Conservation (phyloP, 768 basidiomycete genomes). For the Suillus weaverae region DNA sequence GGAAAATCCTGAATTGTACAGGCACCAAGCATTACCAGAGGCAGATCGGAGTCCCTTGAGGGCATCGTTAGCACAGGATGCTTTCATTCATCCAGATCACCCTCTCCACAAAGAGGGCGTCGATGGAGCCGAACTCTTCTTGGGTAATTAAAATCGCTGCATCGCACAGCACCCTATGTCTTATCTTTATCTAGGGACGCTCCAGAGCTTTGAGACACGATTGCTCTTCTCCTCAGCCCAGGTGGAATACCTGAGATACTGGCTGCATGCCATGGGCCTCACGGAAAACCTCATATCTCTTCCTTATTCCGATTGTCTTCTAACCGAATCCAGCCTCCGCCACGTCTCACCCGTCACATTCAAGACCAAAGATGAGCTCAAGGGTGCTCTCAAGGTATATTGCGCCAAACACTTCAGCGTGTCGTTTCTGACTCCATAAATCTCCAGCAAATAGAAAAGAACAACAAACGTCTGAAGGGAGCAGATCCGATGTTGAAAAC, state of each 20-base stretch:
- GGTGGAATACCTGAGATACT: slow-evolving; percentile 83
- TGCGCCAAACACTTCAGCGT: not conserved
- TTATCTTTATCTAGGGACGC: slow-evolving; percentile 48
- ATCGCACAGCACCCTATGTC: not conserved
- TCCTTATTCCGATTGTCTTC: slow-evolving; percentile 76
- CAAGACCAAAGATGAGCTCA: slow-evolving; percentile 52
- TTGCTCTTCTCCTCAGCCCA: slow-evolving; percentile 81
- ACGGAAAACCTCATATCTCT: slow-evolving; percentile 66
- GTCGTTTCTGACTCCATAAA: slow-evolving; percentile 1
- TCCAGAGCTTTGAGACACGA: slow-evolving; percentile 72
- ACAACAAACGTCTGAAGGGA: slow-evolving; percentile 75
- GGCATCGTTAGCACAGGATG: slow-evolving; percentile 70
- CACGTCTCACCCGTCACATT: slow-evolving; percentile 61
- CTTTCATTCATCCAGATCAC: slow-evolving; percentile 68
- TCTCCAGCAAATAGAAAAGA: slow-evolving; percentile 69
- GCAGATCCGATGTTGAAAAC: slow-evolving; percentile 52
- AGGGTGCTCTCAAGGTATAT: slow-evolving; percentile 58
- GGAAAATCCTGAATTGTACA: slow-evolving; percentile 25
- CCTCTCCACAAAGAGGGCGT: slow-evolving; percentile 65
- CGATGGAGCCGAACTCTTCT: slow-evolving; percentile 69
- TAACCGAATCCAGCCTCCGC: slow-evolving; percentile 57
- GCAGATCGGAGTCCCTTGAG: slow-evolving; percentile 64
- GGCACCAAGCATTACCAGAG: slow-evolving; percentile 59
- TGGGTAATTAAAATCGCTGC: slow-evolving; percentile 45
- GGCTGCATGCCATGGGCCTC: slow-evolving; percentile 72